Evolutionary conservation across 2,329 filamentous ascomycete species (phyloP).

Genomic region (Neocatenulostroma microsporum): DNA sequence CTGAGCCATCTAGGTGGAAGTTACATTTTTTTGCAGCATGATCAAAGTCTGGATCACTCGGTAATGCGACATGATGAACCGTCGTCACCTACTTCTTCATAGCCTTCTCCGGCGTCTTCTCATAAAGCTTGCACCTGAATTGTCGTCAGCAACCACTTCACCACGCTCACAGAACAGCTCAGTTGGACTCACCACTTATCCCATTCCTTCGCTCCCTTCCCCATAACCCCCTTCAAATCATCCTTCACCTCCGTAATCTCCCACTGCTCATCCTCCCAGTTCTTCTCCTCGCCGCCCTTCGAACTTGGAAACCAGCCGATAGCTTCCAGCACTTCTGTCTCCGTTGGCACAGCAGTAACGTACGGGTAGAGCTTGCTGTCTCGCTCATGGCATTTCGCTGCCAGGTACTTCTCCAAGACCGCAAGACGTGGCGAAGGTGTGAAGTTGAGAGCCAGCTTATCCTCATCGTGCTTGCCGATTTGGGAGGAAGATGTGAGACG

Average conservation of each 20-base stretch:
- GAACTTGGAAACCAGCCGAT: constrained; percentile 38
- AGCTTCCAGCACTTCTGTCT: constrained; percentile 35
- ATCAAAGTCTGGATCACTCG: too few species aligned
- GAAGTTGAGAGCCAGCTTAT: constrained; percentile 32
- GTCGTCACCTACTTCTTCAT: constrained; percentile 36
- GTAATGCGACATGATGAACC: neutral
- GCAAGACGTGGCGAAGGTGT: constrained; percentile 30
- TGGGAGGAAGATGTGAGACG: constrained; percentile 22
- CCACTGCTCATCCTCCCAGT: constrained; percentile 41
- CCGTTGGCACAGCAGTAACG: constrained; percentile 27
- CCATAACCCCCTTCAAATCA: constrained; percentile 32
- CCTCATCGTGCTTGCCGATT: constrained; percentile 22
- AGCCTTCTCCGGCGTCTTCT: constrained; percentile 34
- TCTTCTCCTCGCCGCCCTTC: constrained; percentile 26
- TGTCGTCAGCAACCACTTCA: too few species aligned
- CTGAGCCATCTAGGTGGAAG: too few species aligned
- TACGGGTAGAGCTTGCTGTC: constrained; percentile 30
- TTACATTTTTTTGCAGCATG: too few species aligned
- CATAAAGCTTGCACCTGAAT: constrained; percentile 30
- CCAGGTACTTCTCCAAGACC: constrained; percentile 33
- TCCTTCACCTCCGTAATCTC: constrained; percentile 36
- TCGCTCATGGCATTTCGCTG: constrained; percentile 32
- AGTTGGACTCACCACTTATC: too few species aligned
- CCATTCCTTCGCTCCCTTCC: constrained; percentile 37
- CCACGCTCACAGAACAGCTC: too few species aligned